Base-by-base conservation (phyloP, 2,329 filamentous ascomycete species). In the Colletotrichum chlorophyti region DNA sequence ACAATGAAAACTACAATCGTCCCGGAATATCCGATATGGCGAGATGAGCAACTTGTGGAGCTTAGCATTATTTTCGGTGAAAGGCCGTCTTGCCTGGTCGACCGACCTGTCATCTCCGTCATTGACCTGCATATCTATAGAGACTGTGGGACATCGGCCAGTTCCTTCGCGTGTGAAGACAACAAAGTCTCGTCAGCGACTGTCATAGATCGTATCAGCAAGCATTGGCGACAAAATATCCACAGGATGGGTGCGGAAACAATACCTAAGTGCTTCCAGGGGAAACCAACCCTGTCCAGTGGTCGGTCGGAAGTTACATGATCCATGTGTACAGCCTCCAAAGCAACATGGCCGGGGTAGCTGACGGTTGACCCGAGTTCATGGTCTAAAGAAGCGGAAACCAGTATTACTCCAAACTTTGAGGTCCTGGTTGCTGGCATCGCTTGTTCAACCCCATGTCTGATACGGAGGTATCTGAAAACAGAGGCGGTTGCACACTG, bases 71-170 rank as follows among this genome's bases (percentile, higher is more conserved):
- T n/a, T n/a, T n/a, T n/a, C n/a, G n/a, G n/a, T n/a, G n/a, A n/a
- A n/a, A n/a, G n/a, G n/a, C n/a, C n/a, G n/a, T n/a, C n/a, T n/a
- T n/a, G n/a, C n/a, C n/a, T n/a, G n/a, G n/a, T n/a, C n/a, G n/a
- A n/a, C n/a, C n/a, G n/a, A n/a, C n/a, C n/a, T n/a, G n/a, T n/a
- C 15, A 26, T 54, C n/a, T n/a, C 31, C 17, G 21, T 49, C 38
- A 27, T 32, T 11, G 38, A 23, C 43, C 19, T 37, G 51, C 45
- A 40, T 42, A 41, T 21, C n/a, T n/a, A n/a, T n/a, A n/a, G n/a
- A 12, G 17, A 15, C 45, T 38, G 31, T 53, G 57, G 38, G 51
- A 45, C 40, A 21, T 55, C 50, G 42, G 51, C 31, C 51, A 57
- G 29, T 38, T 32, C 45, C 57, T 40, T 21, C 37, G 34, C 19